Evolutionary conservation across 768 basidiomycete genomes (phyloP), one percentile per base, ranked within the genome.

Genomic region (Mrakia hoshinonis): DNA sequence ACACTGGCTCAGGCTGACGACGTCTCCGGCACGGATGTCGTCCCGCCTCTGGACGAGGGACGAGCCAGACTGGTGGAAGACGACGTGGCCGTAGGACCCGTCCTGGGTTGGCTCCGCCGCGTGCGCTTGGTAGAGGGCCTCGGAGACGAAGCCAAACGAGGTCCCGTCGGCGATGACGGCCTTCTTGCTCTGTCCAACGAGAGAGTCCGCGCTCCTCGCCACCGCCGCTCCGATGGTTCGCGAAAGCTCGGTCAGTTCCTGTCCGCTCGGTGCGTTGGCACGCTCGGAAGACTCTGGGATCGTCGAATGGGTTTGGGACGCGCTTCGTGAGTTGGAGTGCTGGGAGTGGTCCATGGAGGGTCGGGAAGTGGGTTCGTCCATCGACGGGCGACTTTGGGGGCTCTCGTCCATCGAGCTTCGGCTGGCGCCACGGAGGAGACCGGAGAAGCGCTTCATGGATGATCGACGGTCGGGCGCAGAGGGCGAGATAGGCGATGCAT

Each of bases 21-120:
- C 80, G 79, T 96, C 93, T 2, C 93, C 93, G 0, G 92, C 89
- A 84, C 89, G 82, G 72, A 92, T 89, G 26, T 94, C 92, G 75
- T 87, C 88, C 39, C 83, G 81, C 62, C 90, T 83, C 73, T 86
- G 86, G 79, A 87, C 85, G 72, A 95, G 89, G 15, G 85, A 80
- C 0, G 76, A 75, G 0, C 84, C 89, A 38, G 82, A 85, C 81
- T 93, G 91, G 73, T 83, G 81, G 76, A 91, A 94, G 38, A 93
- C 82, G 10, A 89, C 80, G 77, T 90, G 86, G 0, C 92, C 93
- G 76, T 86, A 90, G 76, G 79, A n/a, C 79, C 76, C 1, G 80
- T 75, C 15, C 77, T 73, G 4, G 82, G 81, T 22, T 81, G 76
- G 13, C 82, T 79, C 7, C 86, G 88, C 69, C 85, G 6, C 18